phyloP scores from a whole-genome alignment of 495 filamentous ascomycete species.

The Neurospora sublineolata region DNA sequence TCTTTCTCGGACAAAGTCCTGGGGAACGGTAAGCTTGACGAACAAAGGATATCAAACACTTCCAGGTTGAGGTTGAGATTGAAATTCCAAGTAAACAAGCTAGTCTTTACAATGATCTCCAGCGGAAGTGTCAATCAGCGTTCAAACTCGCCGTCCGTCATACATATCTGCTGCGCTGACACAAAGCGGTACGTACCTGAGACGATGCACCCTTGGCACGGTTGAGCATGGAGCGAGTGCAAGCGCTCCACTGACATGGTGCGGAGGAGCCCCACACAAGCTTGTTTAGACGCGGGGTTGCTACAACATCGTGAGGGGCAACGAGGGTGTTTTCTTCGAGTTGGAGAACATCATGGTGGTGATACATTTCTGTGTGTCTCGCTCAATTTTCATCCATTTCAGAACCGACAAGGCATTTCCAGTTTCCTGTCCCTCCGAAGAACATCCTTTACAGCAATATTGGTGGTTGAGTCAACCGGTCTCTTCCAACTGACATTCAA shows the following conservation, averaged over 20 bases:
- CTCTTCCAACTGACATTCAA: not conserved
- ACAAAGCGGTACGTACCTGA: not conserved
- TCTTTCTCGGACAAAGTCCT: not conserved
- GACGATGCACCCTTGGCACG: not conserved
- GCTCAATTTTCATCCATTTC: not conserved
- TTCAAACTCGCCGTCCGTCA: not conserved
- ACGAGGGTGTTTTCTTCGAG: not conserved
- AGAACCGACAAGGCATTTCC: not conserved
- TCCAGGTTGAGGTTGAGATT: not conserved
- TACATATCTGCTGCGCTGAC: not conserved
- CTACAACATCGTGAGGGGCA: not conserved
- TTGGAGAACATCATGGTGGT: not conserved
- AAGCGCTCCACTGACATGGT: not conserved
- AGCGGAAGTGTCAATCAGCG: not conserved
- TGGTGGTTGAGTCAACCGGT: not conserved
- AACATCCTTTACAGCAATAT: too few relatives aligned
- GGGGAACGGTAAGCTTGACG: not conserved
- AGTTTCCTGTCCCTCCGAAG: not conserved
- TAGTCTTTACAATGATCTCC: not conserved
- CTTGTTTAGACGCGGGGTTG: not conserved
- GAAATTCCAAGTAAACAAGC: not conserved
- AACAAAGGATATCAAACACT: not conserved
- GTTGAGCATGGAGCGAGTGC: not conserved
- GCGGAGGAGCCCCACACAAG: not conserved
- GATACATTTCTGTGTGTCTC: not conserved